Evolutionary conservation across 768 basidiomycete genomes (phyloP).

Genomic region (Phanerochaete carnosa): DNA sequence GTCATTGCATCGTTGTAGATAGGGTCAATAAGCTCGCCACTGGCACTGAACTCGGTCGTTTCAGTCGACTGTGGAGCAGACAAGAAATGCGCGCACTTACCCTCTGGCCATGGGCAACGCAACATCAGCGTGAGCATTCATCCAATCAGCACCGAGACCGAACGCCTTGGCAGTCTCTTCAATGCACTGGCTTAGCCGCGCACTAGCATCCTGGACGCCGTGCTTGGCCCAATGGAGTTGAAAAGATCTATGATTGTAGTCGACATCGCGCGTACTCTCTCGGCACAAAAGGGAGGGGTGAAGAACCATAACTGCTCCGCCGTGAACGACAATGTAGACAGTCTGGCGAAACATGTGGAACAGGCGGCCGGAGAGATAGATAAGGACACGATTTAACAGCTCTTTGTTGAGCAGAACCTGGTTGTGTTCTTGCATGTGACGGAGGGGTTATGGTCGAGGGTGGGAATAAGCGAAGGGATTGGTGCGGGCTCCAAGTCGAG

Average conservation of each 20-base stretch:
- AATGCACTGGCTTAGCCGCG: conserved; percentile 56
- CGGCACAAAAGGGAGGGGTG: conserved; percentile 43
- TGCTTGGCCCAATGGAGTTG: conserved; percentile 47
- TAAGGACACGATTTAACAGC: conserved; percentile 44
- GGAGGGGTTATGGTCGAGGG: neutral
- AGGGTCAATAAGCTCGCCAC: conserved; percentile 46
- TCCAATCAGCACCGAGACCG: conserved; percentile 63
- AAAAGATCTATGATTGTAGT: conserved; percentile 64
- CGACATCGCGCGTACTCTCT: conserved; percentile 61
- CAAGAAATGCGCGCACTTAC: conserved; percentile 39
- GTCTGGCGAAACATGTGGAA: conserved; percentile 43
- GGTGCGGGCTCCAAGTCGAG: neutral
- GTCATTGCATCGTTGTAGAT: conserved; percentile 53
- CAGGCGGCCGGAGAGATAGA: conserved; percentile 49
- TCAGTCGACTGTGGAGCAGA: neutral
- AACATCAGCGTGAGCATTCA: conserved; percentile 73
- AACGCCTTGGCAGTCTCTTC: conserved; percentile 48
- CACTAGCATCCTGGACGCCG: conserved; percentile 50
- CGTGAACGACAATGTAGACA: conserved; percentile 64
- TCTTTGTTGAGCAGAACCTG: conserved; percentile 28
- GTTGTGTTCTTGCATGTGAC: conserved; percentile 28
- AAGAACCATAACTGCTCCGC: conserved; percentile 73
- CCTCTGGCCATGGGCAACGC: conserved; percentile 64
- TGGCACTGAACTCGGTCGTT: conserved; percentile 11
- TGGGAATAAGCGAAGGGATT: neutral